Conservation (phyloP, 2,329 filamentous ascomycete genomes). For the Exophiala phaeomuriformis region DNA sequence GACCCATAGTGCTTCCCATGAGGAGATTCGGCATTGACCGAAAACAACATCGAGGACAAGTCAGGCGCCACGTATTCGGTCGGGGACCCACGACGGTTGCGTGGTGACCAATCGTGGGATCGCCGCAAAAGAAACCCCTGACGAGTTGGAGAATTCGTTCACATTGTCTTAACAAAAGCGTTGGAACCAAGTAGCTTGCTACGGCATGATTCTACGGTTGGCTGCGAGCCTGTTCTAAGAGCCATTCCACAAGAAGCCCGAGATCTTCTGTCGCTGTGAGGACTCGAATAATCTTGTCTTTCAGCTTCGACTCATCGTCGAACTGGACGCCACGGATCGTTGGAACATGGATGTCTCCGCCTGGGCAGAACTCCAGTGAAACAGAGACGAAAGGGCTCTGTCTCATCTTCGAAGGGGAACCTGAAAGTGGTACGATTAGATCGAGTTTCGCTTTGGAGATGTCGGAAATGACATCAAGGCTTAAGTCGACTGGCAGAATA, state of each 20-base stretch:
- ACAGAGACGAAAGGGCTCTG: slow-evolving; percentile 14
- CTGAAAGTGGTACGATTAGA: slow-evolving; percentile 16
- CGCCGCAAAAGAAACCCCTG: no score
- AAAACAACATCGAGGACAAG: no score
- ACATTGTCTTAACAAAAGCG: no score
- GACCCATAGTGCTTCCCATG: no score
- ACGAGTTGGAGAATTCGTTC: no score
- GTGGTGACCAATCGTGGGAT: no score
- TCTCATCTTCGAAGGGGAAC: not conserved
- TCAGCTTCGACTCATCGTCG: slow-evolving; percentile 26
- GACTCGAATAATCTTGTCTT: slow-evolving; percentile 34
- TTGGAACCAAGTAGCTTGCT: no score
- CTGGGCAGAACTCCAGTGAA: slow-evolving; percentile 35
- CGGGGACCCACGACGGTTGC: no score
- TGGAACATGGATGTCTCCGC: slow-evolving; percentile 36
- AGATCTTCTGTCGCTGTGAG: slow-evolving; percentile 41
- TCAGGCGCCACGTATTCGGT: no score
- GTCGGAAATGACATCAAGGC: slow-evolving; percentile 22
- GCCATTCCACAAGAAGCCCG: slow-evolving; percentile 40
- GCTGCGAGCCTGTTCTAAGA: slow-evolving; percentile 25
- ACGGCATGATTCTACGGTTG: not conserved
- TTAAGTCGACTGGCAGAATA: slow-evolving; percentile 20
- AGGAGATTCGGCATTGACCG: no score
- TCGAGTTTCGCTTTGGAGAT: slow-evolving; percentile 18
- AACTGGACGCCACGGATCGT: slow-evolving; percentile 34